A percentile compares a stretch with the other conserved stretches of the same genome.
Conservation (phyloP, 352 stramenopile species). For the Thraustochytrium striatum region DNA sequence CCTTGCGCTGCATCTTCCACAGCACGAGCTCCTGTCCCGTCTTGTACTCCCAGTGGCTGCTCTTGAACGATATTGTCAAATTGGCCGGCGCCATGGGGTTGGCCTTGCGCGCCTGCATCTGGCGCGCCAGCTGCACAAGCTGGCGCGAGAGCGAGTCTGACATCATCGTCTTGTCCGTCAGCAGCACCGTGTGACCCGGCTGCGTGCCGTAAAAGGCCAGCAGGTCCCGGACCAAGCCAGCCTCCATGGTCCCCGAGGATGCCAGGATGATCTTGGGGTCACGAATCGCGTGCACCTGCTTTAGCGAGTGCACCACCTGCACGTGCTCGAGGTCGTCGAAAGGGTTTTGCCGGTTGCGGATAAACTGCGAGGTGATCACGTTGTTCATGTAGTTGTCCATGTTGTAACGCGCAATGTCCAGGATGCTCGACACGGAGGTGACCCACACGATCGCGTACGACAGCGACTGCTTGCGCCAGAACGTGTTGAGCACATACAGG, state of each 20-base stretch:
- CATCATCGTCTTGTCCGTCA: constrained; percentile 32
- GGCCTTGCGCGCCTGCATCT: background rate
- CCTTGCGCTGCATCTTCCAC: constrained; percentile 34
- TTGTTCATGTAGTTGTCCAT: constrained; percentile 46
- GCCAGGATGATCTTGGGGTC: constrained; percentile 42
- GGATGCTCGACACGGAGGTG: constrained; percentile 62
- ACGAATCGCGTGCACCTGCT: constrained; percentile 35
- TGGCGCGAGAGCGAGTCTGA: background rate
- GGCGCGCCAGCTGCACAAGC: background rate
- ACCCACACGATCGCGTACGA: constrained; percentile 69
- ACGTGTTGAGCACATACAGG: constrained; percentile 85
- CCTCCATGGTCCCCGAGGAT: constrained; percentile 32
- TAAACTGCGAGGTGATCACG: constrained; percentile 36
- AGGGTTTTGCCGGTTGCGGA: constrained; percentile 13
- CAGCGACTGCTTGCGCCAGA: constrained; percentile 90
- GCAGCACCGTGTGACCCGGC: constrained; percentile 33
- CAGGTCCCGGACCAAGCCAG: background rate
- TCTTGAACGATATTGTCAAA: background rate
- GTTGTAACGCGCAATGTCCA: constrained; percentile 60
- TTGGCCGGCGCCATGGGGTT: background rate
- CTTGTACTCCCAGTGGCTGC: constrained; percentile 35
- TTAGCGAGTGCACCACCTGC: constrained; percentile 4
- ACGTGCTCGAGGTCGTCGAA: constrained; percentile 39
- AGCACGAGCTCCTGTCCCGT: constrained; percentile 35
- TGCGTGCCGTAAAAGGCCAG: constrained; percentile 3